Evolutionary conservation across 2,329 filamentous ascomycete species (phyloP).

Genomic region (Daldinia sp.): DNA sequence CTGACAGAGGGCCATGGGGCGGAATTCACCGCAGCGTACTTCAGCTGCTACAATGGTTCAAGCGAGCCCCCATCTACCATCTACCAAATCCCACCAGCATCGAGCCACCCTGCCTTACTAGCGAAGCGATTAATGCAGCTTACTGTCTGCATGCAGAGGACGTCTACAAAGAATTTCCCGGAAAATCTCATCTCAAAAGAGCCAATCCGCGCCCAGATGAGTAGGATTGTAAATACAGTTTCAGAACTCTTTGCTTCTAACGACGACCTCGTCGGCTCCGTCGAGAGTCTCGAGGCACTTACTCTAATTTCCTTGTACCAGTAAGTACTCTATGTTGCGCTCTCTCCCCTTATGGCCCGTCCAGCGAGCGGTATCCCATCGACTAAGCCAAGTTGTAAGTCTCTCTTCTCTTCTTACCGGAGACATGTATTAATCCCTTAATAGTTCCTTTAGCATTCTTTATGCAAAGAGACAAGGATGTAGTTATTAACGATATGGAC

Average conservation of each 20-base stretch:
- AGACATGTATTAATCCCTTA: not conserved
- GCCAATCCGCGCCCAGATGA: conserved; percentile 43
- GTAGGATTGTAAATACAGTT: conserved; percentile 47
- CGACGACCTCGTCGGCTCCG: conserved; percentile 59
- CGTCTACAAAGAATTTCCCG: conserved; percentile 48
- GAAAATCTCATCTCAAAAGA: conserved; percentile 42
- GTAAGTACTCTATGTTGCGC: conserved; percentile 16
- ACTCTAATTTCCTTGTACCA: conserved; percentile 59
- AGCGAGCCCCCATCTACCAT: conserved; percentile 38
- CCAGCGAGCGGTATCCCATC: not conserved
- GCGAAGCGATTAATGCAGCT: conserved; percentile 58
- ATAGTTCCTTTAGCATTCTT: not conserved
- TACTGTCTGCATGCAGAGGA: conserved; percentile 52
- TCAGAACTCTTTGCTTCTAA: conserved; percentile 56
- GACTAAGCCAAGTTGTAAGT: not conserved
- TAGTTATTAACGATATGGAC: not conserved
- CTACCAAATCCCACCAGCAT: conserved; percentile 45
- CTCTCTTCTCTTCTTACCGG: not conserved
- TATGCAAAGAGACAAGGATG: not conserved
- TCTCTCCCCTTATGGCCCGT: not conserved
- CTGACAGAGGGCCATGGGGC: conserved; percentile 40
- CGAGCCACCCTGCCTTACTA: conserved; percentile 57
- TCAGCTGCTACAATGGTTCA: conserved; percentile 44
- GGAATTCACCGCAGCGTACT: conserved; percentile 44
- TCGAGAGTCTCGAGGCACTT: conserved; percentile 63